These are phyloP conservation scores for Effrenium voratum DNA, from an alignment of 73 alveolate species.

Conservation along the genomic window DNA sequence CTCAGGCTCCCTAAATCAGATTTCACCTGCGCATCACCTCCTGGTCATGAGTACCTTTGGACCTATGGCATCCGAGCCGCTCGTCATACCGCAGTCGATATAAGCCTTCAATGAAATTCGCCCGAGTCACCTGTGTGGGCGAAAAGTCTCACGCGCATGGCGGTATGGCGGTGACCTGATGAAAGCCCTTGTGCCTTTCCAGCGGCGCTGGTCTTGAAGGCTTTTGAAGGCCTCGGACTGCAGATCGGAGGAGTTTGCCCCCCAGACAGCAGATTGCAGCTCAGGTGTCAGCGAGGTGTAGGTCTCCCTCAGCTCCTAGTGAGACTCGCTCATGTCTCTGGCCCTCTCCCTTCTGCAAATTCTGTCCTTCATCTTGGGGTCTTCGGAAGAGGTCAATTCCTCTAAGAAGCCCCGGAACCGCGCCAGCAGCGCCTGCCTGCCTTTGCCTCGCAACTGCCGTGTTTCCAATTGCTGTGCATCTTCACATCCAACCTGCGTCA, in stretches of 20 bases:
- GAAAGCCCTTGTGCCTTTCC: background rate
- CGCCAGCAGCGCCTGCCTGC: conserved; percentile 6
- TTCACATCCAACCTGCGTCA: no score
- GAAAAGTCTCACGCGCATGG: background rate
- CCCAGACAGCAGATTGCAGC: background rate
- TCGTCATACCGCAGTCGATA: conserved; percentile 42
- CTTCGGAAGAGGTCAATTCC: background rate
- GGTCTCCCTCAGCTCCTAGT: conserved; percentile 11
- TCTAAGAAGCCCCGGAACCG: conserved; percentile 35
- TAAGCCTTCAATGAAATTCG: conserved; percentile 1
- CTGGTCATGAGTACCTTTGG: background rate
- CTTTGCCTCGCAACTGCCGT: background rate
- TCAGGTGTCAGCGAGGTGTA: background rate
- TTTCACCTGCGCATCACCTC: background rate
- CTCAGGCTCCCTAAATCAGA: background rate
- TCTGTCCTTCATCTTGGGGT: conserved; percentile 23
- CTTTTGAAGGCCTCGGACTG: background rate
- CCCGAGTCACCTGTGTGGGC: conserved; percentile 16
- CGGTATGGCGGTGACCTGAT: background rate
- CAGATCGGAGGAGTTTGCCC: background rate
- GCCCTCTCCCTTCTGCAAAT: background rate
- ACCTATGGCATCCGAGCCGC: background rate
- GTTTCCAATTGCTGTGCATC: no score
- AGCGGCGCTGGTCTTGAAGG: conserved; percentile 45
- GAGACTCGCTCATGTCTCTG: no score